Conservation (phyloP, 2,329 filamentous ascomycete species). For the Botrytis sinoallii region DNA sequence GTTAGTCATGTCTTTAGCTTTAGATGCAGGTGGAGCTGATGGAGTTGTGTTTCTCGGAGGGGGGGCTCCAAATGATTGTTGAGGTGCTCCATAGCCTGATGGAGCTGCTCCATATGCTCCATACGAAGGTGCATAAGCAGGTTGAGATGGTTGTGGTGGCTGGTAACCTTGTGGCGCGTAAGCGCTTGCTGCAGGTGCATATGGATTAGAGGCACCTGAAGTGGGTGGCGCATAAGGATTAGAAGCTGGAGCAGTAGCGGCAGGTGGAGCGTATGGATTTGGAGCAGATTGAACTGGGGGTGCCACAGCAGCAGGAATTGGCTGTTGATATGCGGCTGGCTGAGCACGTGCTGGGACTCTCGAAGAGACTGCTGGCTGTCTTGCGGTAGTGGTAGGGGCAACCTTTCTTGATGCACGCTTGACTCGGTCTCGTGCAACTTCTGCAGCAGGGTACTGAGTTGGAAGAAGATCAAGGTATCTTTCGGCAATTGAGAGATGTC, state of each 20-base stretch:
- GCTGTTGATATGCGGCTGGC: slow-evolving; percentile 47
- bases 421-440: slow-evolving; percentile 81
- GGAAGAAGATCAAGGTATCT: slow-evolving; percentile 90
- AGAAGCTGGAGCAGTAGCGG: slow-evolving; percentile 35
- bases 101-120: slow-evolving; percentile 34
- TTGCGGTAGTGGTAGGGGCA: slow-evolving; percentile 39
- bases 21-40: slow-evolving; percentile 67
- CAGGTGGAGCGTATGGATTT: slow-evolving; percentile 40
- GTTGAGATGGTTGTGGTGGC: slow-evolving; percentile 38
- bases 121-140: slow-evolving; percentile 37
- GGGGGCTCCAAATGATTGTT: slow-evolving; percentile 47
- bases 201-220: slow-evolving; percentile 45
- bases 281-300: slow-evolving; percentile 30
- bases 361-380: slow-evolving; percentile 38
- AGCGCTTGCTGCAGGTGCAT: slow-evolving; percentile 43
- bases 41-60: slow-evolving; percentile 65
- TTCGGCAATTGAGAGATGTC: slow-evolving; percentile 80
- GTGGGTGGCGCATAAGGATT: slow-evolving; percentile 50
- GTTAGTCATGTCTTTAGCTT: slow-evolving; percentile 67
- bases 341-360: slow-evolving; percentile 45
- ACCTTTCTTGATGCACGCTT: slow-evolving; percentile 74
- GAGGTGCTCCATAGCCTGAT: slow-evolving; percentile 34
- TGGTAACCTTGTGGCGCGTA: slow-evolving; percentile 44
- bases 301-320: slow-evolving; percentile 39
- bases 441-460: slow-evolving; percentile 76